Evolutionary conservation across 192 early-diverging fungal species (phyloP).

Genomic region (Phycomyces nitens): DNA sequence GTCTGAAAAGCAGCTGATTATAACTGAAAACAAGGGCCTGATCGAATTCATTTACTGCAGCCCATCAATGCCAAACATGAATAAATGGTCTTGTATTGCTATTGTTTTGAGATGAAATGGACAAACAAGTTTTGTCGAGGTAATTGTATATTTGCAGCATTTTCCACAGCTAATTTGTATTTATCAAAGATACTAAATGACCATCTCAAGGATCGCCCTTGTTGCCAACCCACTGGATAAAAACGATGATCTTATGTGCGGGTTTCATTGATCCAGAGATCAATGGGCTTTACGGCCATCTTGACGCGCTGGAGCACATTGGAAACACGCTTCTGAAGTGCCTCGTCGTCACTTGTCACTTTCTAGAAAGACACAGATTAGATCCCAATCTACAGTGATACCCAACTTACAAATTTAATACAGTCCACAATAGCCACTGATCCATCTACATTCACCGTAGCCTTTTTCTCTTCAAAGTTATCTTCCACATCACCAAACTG

Average conservation of each 20-base stretch:
- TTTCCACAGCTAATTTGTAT: no score
- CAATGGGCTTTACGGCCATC: conserved; percentile 25
- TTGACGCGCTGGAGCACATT: conserved; percentile 25
- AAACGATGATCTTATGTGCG: background rate
- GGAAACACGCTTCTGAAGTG: conserved; percentile 22
- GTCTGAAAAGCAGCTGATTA: no score
- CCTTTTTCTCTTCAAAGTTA: conserved; percentile 23
- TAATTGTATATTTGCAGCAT: no score
- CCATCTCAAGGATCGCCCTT: no score
- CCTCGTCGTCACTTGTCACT: conserved; percentile 26
- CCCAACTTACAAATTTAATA: conserved; percentile 25
- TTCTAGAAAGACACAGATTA: conserved; percentile 3
- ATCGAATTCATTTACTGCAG: no score
- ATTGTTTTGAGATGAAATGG: no score
- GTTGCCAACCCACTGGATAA: no score
- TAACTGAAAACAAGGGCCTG: no score
- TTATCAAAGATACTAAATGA: no score
- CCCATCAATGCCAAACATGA: no score
- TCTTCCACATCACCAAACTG: conserved; percentile 26
- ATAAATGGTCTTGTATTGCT: no score
- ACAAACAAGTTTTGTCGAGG: no score
- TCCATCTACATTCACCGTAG: conserved; percentile 22
- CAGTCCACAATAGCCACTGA: conserved; percentile 25
- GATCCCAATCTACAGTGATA: background rate
- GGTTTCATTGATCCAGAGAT: background rate